These are phyloP conservation scores for Saturnispora mendoncae DNA, from an alignment of 805 yeast genomes.

Conservation along the genomic window DNA sequence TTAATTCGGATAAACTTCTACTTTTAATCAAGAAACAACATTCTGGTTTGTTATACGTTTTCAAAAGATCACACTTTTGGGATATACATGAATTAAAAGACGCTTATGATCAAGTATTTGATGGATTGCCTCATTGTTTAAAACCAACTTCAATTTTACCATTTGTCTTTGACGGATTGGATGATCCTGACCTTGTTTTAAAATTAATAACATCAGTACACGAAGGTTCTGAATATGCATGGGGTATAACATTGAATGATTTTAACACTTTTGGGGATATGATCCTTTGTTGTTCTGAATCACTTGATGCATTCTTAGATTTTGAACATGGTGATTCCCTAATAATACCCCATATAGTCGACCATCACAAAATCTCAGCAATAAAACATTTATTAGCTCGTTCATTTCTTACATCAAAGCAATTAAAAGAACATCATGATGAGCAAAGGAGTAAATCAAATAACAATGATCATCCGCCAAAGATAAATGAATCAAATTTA, in stretches of 20 bases:
- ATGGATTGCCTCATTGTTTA: slow-evolving; percentile 5
- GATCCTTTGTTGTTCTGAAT: slow-evolving; percentile 7
- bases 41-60: slow-evolving; percentile 6
- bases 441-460: neutral
- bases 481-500: slow-evolving; percentile 1
- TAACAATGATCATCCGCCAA: neutral
- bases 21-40: slow-evolving; percentile 5
- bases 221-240: slow-evolving; percentile 4
- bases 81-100: slow-evolving; percentile 7
- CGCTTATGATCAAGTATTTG: slow-evolving; percentile 4
- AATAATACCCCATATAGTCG: neutral
- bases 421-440: slow-evolving; percentile 3
- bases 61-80: slow-evolving; percentile 8
- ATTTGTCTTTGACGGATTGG: slow-evolving; percentile 8
- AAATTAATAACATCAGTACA: slow-evolving; percentile 3
- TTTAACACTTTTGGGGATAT: neutral
- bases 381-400: neutral
- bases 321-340: neutral
- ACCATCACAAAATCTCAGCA: slow-evolving; percentile 1
- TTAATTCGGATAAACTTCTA: slow-evolving; percentile 1
- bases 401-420: slow-evolving; percentile 1
- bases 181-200: slow-evolving; percentile 6
- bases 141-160: slow-evolving; percentile 6
- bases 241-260: slow-evolving; percentile 1
- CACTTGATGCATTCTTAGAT: slow-evolving; percentile 1